phyloP scores from a whole-genome alignment of 1,139 yeast species.

The Yueomyces sp. region DNA sequence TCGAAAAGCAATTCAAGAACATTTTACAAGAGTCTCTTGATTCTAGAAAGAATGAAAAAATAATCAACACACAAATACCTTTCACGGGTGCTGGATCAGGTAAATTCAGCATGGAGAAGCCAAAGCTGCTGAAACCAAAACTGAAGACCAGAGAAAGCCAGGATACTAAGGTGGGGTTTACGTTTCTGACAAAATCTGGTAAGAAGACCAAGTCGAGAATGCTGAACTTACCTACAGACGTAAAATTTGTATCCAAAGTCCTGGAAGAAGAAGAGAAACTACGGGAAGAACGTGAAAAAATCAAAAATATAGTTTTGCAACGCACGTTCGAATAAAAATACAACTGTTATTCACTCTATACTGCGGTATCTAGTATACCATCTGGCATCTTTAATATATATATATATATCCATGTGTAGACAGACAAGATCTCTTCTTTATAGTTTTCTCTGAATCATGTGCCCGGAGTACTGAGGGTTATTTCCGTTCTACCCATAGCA shows the following conservation, averaged over 20 bases:
- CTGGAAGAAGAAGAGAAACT: constrained; percentile 26
- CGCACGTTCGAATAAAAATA: constrained; percentile 21
- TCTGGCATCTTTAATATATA: too few relatives aligned
- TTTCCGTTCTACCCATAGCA: too few relatives aligned
- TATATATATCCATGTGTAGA: too few relatives aligned
- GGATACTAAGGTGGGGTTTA: constrained; percentile 30
- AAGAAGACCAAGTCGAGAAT: constrained; percentile 34
- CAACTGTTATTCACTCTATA: neutral
- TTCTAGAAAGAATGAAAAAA: constrained; percentile 23
- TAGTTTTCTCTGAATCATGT: too few relatives aligned
- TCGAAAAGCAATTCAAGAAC: constrained; percentile 42
- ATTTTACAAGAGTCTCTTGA: constrained; percentile 39
- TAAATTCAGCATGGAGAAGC: neutral
- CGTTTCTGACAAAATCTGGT: constrained; percentile 41
- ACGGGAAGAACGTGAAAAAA: constrained; percentile 26
- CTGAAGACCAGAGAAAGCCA: neutral
- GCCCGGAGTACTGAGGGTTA: too few relatives aligned
- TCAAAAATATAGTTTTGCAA: constrained; percentile 26
- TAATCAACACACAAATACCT: constrained; percentile 15
- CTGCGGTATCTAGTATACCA: constrained; percentile 10
- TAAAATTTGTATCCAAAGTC: constrained; percentile 35
- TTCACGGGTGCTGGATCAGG: constrained; percentile 3
- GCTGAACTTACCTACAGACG: constrained; percentile 36
- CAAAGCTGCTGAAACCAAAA: neutral
- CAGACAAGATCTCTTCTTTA: too few relatives aligned